Evolutionary conservation across 306 rosid species (phyloP), one percentile per base, ranked within the genome.

Genomic region (Quercus mongolica): DNA sequence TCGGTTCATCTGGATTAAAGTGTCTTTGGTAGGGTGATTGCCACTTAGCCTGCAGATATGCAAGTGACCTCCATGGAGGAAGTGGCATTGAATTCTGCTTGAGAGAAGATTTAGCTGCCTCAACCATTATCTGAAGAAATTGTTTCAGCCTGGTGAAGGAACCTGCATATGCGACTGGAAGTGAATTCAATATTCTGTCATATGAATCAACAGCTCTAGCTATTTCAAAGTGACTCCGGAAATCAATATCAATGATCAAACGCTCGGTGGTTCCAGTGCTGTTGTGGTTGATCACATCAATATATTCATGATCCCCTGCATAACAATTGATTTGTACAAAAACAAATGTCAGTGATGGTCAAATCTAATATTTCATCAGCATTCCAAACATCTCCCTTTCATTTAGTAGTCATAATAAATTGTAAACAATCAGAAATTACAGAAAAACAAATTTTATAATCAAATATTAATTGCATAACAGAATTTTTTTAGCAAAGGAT

Each of bases 141-240:
- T 91, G 96, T 61, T 90, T 82, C 81, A 96, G 82, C 80, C 98
- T 85, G 17, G 89, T 56, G n/a, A 83, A 77, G 51, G 97, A 91
- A 15, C 99, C 99, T 26, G 91, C 96, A 3, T 90, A 96, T 65
- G 89, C 86, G 63, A 87, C 92, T 0, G 99, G 99, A 78, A 96
- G 94, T 0, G 94, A 93, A 31, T 91, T 88, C 87, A 96, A 81
- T 86, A 96, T 87, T 79, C 87, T 87, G 71, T 87, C 91, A 13
- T 96, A 96, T 4, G 97, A 90, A 59, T 89, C 94, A 21, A 96
- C 98, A 56, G 99, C 99, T 88, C 97, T 89, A 56, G 99, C 98
- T 80, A 96, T 96, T 80, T 96, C 99, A 85, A 96, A 96, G 87
- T 96, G 99, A 88, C 99, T 96, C 61, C 88, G 85, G 75, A 93